Percentiles rank a stretch among this genome's conserved stretches.
Conservation (phyloP, 164 flowering plant species). For the Chimonanthus salicifolius region DNA sequence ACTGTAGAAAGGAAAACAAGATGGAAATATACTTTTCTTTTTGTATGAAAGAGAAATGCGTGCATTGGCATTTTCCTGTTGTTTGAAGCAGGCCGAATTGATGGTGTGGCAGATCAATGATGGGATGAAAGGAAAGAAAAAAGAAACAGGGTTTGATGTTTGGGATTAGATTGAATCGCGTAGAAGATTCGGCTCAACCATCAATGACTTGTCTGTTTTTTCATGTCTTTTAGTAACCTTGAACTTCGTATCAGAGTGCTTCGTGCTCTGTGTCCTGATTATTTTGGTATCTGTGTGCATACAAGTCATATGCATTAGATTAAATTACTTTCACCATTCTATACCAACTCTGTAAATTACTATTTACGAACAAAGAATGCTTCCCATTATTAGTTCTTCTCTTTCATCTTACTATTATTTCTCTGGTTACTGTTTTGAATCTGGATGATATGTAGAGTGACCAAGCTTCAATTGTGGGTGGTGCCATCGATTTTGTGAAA, state of each 20-base stretch:
- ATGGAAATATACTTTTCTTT: too few relatives aligned
- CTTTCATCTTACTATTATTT: not conserved
- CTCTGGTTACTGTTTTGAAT: not conserved
- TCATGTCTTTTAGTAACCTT: not conserved
- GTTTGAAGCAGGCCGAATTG: not conserved
- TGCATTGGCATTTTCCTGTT: not conserved
- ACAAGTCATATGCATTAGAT: not conserved
- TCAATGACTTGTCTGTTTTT: not conserved
- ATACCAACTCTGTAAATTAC: too few relatives aligned
- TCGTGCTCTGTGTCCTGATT: not conserved
- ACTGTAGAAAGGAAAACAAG: too few relatives aligned
- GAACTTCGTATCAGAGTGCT: not conserved
- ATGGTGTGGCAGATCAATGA: not conserved
- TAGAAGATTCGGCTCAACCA: not conserved
- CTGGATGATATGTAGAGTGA: slow-evolving; percentile 50
- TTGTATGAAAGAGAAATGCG: too few relatives aligned
- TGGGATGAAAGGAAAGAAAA: not conserved
- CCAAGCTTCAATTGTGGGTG: slow-evolving; percentile 94
- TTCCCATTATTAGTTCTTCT: not conserved
- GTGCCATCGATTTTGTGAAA: slow-evolving; percentile 90
- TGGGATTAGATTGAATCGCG: not conserved
- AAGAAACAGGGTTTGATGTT: not conserved
- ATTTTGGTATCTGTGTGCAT: not conserved
- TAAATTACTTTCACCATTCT: not conserved
- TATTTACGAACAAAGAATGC: not conserved